Conservation (phyloP, 2,329 filamentous ascomycete genomes). For the Dissoconium aciculare region DNA sequence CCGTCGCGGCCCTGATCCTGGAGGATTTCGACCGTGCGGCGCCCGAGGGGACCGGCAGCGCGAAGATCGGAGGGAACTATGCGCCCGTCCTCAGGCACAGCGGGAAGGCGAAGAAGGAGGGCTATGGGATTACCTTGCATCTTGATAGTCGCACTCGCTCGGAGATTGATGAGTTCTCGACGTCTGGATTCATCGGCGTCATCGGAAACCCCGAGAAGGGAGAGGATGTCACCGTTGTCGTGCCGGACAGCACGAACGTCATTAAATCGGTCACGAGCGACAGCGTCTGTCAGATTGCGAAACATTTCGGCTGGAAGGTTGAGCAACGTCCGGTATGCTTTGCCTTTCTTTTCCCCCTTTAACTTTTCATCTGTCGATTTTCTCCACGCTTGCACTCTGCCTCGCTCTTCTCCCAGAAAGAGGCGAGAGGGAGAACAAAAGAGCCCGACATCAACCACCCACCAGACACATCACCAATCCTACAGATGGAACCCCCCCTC, state of each 20-base stretch:
- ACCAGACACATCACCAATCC: too few relatives aligned
- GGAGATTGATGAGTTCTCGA: conserved; percentile 92
- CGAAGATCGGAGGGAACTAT: conserved; percentile 95
- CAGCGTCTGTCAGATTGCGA: conserved; percentile 60
- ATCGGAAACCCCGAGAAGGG: conserved; percentile 40
- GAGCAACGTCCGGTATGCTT: conserved; percentile 53
- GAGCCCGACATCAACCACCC: too few relatives aligned
- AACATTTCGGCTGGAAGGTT: conserved; percentile 67
- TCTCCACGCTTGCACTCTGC: too few relatives aligned
- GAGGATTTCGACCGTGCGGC: conserved; percentile 89
- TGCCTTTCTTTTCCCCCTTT: too few relatives aligned
- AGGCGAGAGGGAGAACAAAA: too few relatives aligned
- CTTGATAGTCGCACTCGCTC: conserved; percentile 70
- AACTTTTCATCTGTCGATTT: too few relatives aligned
- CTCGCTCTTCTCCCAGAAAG: too few relatives aligned
- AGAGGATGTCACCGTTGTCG: conserved; percentile 55
- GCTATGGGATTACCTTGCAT: conserved; percentile 89
- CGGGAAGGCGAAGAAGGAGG: conserved; percentile 60
- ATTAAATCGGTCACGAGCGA: conserved; percentile 79
- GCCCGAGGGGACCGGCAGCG: conserved; percentile 76
- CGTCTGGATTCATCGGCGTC: conserved; percentile 80
- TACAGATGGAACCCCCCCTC: neutral
- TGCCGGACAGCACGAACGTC: conserved; percentile 76
- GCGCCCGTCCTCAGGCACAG: conserved; percentile 81
- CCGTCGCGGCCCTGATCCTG: conserved; percentile 74